Percentiles rank a stretch among this genome's conserved stretches.
These are phyloP conservation scores for Bimuria novae-zelandiae DNA, from an alignment of 2,329 filamentous ascomycete genomes.

Conservation along the genomic window DNA sequence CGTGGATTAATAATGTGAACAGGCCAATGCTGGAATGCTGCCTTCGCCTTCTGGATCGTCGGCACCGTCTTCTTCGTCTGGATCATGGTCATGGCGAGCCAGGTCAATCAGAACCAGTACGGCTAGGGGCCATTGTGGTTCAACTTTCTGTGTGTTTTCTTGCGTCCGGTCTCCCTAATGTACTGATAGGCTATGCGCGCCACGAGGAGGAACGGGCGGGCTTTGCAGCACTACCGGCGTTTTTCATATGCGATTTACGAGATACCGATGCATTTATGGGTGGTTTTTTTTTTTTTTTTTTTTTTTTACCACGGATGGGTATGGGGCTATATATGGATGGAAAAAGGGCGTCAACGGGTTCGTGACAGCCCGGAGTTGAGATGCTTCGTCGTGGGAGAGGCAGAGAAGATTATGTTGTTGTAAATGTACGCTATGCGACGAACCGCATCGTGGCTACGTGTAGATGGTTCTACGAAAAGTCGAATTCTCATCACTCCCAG, in stretches of 20 bases:
- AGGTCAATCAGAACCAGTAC: constrained; percentile 56
- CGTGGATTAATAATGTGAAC: no score
- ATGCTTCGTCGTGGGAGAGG: no score
- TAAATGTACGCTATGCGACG: no score
- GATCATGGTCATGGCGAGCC: constrained; percentile 67
- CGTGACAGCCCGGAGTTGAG: no score
- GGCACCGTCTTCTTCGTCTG: constrained; percentile 67
- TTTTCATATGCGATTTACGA: not conserved
- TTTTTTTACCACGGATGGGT: not conserved
- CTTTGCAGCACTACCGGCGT: not conserved
- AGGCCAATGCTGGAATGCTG: constrained; percentile 66
- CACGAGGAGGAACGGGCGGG: not conserved
- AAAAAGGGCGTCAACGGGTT: no score
- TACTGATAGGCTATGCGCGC: not conserved
- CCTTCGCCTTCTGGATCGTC: constrained; percentile 67
- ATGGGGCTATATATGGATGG: not conserved
- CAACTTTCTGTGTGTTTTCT: not conserved
- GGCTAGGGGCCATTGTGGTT: constrained; percentile 24
- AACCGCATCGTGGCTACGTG: no score
- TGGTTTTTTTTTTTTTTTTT: not conserved
- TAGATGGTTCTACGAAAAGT: no score
- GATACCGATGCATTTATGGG: constrained; percentile 10
- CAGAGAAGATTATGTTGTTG: no score
- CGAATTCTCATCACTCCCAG: no score
- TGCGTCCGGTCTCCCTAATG: not conserved